These are phyloP conservation scores for Colletotrichum sp. DNA, from an alignment of 2,329 filamentous ascomycete species.

Conservation along the genomic window DNA sequence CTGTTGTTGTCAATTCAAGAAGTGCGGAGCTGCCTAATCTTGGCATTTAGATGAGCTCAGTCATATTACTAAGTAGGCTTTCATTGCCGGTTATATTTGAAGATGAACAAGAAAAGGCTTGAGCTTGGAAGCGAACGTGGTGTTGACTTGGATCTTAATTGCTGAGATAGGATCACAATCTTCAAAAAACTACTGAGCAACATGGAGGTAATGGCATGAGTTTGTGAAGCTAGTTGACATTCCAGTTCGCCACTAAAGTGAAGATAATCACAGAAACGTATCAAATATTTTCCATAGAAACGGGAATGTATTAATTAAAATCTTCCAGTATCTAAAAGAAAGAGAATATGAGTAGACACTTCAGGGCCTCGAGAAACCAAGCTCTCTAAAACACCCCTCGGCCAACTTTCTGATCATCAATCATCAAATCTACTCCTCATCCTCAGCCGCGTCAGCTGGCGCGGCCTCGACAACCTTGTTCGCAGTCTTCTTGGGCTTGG, in stretches of 20 bases:
- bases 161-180: no score
- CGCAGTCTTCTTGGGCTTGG: background rate
- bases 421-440: constrained; percentile 1
- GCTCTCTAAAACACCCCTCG: background rate
- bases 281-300: background rate
- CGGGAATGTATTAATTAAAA: background rate
- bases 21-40: background rate
- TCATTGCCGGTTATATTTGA: background rate
- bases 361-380: background rate
- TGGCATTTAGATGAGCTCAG: background rate
- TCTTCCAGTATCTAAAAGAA: background rate
- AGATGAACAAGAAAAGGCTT: background rate
- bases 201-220: no score
- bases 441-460: constrained; percentile 35
- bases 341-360: background rate
- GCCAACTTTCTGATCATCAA: background rate
- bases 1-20: background rate
- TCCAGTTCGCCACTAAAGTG: background rate
- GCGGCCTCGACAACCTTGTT: constrained; percentile 27
- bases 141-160: no score
- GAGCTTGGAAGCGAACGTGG: background rate
- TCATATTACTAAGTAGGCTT: background rate
- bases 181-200: no score
- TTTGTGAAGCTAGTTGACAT: background rate
- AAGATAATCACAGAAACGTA: background rate